phyloP scores from a whole-genome alignment of 192 early-diverging fungal genomes.

The Gonapodya sp. region DNA sequence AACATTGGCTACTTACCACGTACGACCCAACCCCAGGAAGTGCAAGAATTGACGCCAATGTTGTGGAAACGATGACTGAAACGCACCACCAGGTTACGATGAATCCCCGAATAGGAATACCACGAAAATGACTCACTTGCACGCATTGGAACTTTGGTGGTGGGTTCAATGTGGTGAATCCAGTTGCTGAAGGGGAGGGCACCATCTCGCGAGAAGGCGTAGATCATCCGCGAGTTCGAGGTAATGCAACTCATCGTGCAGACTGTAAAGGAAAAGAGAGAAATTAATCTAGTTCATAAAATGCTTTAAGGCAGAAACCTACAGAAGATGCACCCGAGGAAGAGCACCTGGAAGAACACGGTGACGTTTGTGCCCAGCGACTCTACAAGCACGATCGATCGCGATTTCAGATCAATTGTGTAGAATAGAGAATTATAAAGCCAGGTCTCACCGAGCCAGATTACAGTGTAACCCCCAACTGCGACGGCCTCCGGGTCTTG shows the following conservation, averaged over 20 bases:
- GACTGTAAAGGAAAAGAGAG: conserved; percentile 15
- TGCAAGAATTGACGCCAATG: conserved; percentile 36
- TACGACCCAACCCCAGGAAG: conserved; percentile 34
- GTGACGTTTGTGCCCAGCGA: conserved; percentile 33
- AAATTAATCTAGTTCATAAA: too few species aligned
- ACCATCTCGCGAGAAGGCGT: conserved; percentile 45
- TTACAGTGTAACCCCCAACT: conserved; percentile 25
- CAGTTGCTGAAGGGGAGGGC: conserved; percentile 22
- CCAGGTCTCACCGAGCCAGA: conserved; percentile 15
- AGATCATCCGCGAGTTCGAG: conserved; percentile 40
- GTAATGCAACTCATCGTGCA: conserved; percentile 25
- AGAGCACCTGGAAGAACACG: conserved; percentile 34
- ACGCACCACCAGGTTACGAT: too few species aligned
- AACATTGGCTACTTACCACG: too few species aligned
- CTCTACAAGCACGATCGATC: too few species aligned
- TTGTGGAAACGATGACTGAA: conserved; percentile 38
- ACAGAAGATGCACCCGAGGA: conserved; percentile 37
- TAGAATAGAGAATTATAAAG: too few species aligned
- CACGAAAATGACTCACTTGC: conserved; percentile 15
- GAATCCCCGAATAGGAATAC: too few species aligned
- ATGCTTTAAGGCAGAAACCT: conserved; percentile 10
- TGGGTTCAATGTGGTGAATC: conserved; percentile 31
- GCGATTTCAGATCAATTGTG: too few species aligned
- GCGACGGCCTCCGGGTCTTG: conserved; percentile 24
- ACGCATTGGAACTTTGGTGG: conserved; percentile 30